These are phyloP conservation scores for Boletales sp. DNA, from an alignment of 768 basidiomycete species.

Conservation along the genomic window DNA sequence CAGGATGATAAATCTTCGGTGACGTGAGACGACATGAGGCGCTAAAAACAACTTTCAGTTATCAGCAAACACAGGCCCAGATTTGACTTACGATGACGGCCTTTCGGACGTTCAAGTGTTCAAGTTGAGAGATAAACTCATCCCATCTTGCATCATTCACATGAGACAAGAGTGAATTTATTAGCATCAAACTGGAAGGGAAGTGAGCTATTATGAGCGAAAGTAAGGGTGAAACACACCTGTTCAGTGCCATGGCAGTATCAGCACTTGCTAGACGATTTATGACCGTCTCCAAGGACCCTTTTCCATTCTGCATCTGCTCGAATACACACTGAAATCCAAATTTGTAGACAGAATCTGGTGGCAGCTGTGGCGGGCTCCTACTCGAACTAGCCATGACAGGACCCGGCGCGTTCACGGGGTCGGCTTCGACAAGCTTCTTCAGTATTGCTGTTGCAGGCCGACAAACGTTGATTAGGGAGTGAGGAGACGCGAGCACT, in stretches of 20 bases:
- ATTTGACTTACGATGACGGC: constrained; percentile 67
- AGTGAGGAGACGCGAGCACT: constrained; percentile 69
- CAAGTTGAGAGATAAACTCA: constrained; percentile 71
- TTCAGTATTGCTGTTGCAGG: constrained; percentile 90
- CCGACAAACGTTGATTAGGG: constrained; percentile 85
- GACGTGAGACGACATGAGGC: constrained; percentile 78
- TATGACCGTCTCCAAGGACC: constrained; percentile 79
- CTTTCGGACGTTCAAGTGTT: constrained; percentile 73
- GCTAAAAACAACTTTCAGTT: constrained; percentile 39
- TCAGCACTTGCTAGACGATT: constrained; percentile 75
- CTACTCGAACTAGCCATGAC: constrained; percentile 59
- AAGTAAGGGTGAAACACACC: constrained; percentile 38
- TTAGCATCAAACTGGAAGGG: constrained; percentile 72
- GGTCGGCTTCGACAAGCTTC: constrained; percentile 85
- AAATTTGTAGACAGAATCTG: constrained; percentile 75
- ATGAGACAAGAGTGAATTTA: constrained; percentile 80
- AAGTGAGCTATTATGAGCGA: constrained; percentile 5
- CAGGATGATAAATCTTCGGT: constrained; percentile 80
- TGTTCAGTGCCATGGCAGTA: constrained; percentile 80
- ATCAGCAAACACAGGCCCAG: neutral
- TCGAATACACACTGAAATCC: constrained; percentile 83
- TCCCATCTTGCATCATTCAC: constrained; percentile 78
- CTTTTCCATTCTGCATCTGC: constrained; percentile 71
- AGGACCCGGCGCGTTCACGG: constrained; percentile 59
- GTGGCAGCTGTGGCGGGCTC: constrained; percentile 46